These are phyloP conservation scores for Metschnikowia bowlesiae DNA, from an alignment of 805 yeast genomes.

Conservation along the genomic window DNA sequence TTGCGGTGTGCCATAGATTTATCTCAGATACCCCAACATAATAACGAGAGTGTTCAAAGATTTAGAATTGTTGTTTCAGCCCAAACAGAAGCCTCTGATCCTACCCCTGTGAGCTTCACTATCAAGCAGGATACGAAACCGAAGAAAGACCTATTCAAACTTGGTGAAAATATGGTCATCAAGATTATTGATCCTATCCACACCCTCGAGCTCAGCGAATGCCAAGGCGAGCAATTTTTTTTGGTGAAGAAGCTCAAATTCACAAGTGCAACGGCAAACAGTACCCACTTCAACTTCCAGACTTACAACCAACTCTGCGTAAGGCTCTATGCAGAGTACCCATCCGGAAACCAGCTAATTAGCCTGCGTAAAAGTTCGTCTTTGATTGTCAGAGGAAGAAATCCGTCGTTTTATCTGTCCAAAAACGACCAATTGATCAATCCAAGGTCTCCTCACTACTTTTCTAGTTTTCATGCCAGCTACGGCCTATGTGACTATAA, in stretches of 20 bases:
- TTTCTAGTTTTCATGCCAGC: conserved; percentile 6
- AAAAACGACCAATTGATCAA: conserved; percentile 46
- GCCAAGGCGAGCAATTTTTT: conserved; percentile 24
- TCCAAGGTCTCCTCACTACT: conserved; percentile 13
- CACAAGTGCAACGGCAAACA: conserved; percentile 50
- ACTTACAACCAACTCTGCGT: conserved; percentile 36
- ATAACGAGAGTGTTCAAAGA: conserved; percentile 15
- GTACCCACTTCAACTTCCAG: conserved; percentile 43
- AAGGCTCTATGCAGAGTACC: conserved; percentile 10
- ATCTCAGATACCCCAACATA: neutral
- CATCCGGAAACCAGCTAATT: conserved; percentile 7
- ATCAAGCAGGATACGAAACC: conserved; percentile 16
- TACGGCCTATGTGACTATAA: neutral
- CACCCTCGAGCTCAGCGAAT: conserved; percentile 5
- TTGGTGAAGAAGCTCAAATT: conserved; percentile 43
- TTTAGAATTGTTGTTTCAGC: conserved; percentile 38
- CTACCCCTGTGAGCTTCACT: conserved; percentile 18
- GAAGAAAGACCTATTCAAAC: conserved; percentile 3
- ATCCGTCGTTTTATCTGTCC: conserved; percentile 56
- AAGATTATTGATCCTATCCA: conserved; percentile 9
- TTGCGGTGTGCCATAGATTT: conserved; percentile 4
- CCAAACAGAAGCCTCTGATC: conserved; percentile 27
- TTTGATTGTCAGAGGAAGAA: conserved; percentile 56
- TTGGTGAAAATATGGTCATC: conserved; percentile 5
- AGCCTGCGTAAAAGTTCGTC: conserved; percentile 25